Percentiles rank a stretch among this genome's conserved stretches.
phyloP scores from a whole-genome alignment of 805 yeast genomes.

The Zygotorulaspora danielsina region DNA sequence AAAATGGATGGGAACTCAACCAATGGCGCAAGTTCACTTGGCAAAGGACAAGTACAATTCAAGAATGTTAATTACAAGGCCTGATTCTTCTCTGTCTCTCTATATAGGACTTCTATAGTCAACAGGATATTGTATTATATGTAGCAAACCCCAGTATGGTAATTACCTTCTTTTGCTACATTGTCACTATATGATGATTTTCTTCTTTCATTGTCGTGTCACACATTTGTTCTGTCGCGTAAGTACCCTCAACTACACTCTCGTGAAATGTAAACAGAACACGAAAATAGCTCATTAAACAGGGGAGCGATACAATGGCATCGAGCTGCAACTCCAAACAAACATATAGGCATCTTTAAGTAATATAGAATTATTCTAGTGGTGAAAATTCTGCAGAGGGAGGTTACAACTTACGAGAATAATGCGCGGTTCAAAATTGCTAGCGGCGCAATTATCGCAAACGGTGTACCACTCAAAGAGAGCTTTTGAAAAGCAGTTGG shows the following conservation, averaged over 20 bases:
- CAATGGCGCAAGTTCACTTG: conserved; percentile 9
- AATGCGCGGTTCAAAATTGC: too few species aligned
- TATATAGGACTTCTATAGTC: neutral
- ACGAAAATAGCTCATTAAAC: conserved; percentile 4
- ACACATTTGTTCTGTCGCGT: too few species aligned
- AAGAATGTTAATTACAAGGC: conserved; percentile 27
- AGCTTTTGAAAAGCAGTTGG: conserved; percentile 18
- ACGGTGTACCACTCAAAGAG: conserved; percentile 13
- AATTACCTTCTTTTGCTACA: too few species aligned
- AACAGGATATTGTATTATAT: neutral
- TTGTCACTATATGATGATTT: too few species aligned
- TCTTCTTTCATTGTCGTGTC: neutral
- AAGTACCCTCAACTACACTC: too few species aligned
- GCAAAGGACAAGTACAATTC: conserved; percentile 22
- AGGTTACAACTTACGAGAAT: too few species aligned
- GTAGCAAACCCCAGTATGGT: too few species aligned
- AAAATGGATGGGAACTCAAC: conserved; percentile 13
- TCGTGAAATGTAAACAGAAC: conserved; percentile 7
- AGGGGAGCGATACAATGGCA: neutral
- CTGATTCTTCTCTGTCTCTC: conserved; percentile 1
- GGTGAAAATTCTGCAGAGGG: too few species aligned
- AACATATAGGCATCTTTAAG: too few species aligned
- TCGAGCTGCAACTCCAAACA: neutral
- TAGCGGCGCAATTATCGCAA: conserved; percentile 18
- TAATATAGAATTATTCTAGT: too few species aligned